Evolutionary conservation across 306 rosid genomes (phyloP).

Genomic region (Pyrus pyrifolia): DNA sequence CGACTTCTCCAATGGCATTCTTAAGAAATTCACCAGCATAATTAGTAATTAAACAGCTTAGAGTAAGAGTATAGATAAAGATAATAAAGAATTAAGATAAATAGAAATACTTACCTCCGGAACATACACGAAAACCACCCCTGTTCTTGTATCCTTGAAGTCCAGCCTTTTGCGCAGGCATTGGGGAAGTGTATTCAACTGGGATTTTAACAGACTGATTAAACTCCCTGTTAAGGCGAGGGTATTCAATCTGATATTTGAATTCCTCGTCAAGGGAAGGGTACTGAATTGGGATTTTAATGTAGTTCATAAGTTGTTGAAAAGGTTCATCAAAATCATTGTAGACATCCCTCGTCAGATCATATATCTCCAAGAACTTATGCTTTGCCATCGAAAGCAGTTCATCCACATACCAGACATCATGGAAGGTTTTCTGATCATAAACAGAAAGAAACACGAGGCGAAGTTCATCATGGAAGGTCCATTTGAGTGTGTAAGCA

Average conservation of each 20-base stretch:
- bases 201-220: no score
- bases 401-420: constrained; percentile 64
- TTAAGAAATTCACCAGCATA: no score
- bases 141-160: constrained; percentile 43
- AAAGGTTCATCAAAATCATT: constrained; percentile 74
- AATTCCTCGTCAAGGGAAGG: no score
- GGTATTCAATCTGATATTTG: no score
- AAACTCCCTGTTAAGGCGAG: no score
- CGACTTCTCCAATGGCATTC: constrained; percentile 53
- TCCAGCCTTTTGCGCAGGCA: constrained; percentile 40
- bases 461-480: constrained; percentile 80
- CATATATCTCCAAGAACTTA: constrained; percentile 58
- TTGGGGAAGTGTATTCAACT: no score
- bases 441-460: constrained; percentile 87
- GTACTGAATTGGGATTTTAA: no score
- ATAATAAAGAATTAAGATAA: no score
- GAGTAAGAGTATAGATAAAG: no score
- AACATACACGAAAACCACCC: constrained; percentile 97
- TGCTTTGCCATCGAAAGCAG: constrained; percentile 71
- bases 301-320: constrained; percentile 46
- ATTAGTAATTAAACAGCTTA: no score
- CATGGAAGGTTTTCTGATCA: constrained; percentile 60
- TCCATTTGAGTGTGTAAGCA: constrained; percentile 86
- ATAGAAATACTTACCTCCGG: constrained; percentile 49
- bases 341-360: constrained; percentile 36